A percentile compares a stretch with the other conserved stretches of the same genome.
Evolutionary conservation across 345 rosid species (phyloP).

Genomic region (Heritiera fomes): DNA sequence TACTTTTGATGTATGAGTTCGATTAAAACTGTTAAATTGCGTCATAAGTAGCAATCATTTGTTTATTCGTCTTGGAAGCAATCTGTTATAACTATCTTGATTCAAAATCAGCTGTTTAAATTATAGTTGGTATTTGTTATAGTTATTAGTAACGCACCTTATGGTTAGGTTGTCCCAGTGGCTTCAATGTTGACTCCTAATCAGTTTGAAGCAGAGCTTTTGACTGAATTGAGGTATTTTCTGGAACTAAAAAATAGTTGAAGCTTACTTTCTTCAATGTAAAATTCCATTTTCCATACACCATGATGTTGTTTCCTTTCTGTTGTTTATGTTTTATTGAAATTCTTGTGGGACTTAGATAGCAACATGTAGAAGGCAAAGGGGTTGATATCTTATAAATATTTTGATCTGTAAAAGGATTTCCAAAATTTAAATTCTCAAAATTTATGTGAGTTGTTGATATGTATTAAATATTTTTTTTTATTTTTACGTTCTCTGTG

Average conservation of each 20-base stretch:
- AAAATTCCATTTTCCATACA: too few species aligned
- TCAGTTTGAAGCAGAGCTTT: slow-evolving; percentile 96
- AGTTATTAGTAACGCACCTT: slow-evolving; percentile 16
- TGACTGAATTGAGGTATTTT: slow-evolving; percentile 79
- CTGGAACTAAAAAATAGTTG: background rate
- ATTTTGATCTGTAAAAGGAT: background rate
- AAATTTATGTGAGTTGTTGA: background rate
- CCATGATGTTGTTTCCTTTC: background rate
- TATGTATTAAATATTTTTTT: background rate
- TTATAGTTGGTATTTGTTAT: slow-evolving; percentile 1
- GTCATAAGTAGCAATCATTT: background rate
- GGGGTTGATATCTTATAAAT: background rate
- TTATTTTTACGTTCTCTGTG: background rate
- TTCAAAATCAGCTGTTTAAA: background rate
- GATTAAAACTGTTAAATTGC: background rate
- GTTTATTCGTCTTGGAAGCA: background rate
- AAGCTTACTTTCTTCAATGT: background rate
- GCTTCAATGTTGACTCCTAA: slow-evolving; percentile 99
- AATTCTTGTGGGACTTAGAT: background rate
- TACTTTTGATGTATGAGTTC: slow-evolving; percentile 6
- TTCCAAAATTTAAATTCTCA: background rate
- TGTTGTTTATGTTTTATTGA: background rate
- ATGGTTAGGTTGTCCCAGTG: slow-evolving; percentile 85
- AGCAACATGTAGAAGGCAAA: background rate
- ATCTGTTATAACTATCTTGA: background rate